Evolutionary conservation across 352 stramenopile species (phyloP), one percentile per base, ranked within the genome.

Genomic region (Globisporangium viniferum): DNA sequence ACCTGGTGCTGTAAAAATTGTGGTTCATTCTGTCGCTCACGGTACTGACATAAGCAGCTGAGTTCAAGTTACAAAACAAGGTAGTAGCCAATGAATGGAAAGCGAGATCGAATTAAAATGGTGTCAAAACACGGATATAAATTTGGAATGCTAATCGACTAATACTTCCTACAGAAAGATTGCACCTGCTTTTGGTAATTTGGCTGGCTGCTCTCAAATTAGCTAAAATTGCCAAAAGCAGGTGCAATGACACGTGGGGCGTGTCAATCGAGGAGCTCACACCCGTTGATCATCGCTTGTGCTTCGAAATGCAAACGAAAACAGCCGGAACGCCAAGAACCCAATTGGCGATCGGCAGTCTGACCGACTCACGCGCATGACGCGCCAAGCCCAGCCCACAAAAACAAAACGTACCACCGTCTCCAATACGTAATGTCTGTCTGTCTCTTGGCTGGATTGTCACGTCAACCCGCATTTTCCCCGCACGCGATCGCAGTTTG

Each of bases 191-290:
- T 63, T 63, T 39, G 36, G 36, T 4, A 27, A 15, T 36, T 33
- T 10, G 18, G 14, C 29, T 1, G 36, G 31, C 53, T 14, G 44
- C 59, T 24, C 24, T 24, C 24, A 24, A 24, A 24, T 24, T 0
- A 24, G 24, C 24, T 24, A 24, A 24, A 24, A 24, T 24, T 24
- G 24, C 24, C 24, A 24, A 24, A 24, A 24, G 24, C 24, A 24
- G 24, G 24, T 24, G 24, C 24, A 24, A 24, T 24, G 24, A 24
- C 24, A 24, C 24, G 24, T 24, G 24, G 24, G 24, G 24, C 18
- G 59, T 33, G 59, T 65, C 59, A 65, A 44, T 35, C 18, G 8
- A 27, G 10, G 39, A 64, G 59, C 58, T 63, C 59, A 55, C 59
- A 29, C 3, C 3, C 39, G 39, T 46, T 46, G 4, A 46, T 46